Base-by-base conservation (phyloP, 2,329 filamentous ascomycete species). In the Epichloe typhina region DNA sequence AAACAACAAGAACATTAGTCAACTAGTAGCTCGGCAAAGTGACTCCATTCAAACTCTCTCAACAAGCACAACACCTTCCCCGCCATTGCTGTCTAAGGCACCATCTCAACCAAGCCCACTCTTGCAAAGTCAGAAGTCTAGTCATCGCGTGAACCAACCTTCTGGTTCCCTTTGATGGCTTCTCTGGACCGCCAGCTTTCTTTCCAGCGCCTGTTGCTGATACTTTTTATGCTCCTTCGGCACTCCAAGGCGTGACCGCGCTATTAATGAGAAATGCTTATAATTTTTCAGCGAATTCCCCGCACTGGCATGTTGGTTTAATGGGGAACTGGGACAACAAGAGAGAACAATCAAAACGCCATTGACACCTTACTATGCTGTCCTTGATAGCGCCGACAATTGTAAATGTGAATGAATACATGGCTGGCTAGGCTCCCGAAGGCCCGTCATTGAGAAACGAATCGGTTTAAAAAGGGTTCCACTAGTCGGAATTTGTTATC, bases 351-450 rank as follows among this genome's bases (percentile, higher is more conserved):
- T 60, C 64, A 59, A 67, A 75, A 77, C 73, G 72, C 75, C 75
- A 54, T 58, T 64, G 72, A 77, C 75, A 73, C 74, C 75, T 63
- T 73, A 76, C 73, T 71, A 78, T 78, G 75, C 75, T 76, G 68
- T 69, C 66, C 72, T 66, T 65, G 63, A 76, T 77, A 74, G 72
- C 74, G 73, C 60, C 60, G 64, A 68, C 60, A 68, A 71, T 66
- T 69, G 63, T 66, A 67, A 72, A 69, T 69, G 65, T 72, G 66
- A 49, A 66, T 61, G 67, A 73, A 73, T 75, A 77, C 73, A 76
- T 70, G 67, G 69, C 67, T 61, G 54, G 57, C 52, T 48, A 57
- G 56, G 58, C 54, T 57, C 46, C 50, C 50, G 11, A 54, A 51
- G 51, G 54, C 56, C 56, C 56, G 46, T 54, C 58, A 55, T 54